phyloP scores from a whole-genome alignment of 2,329 filamentous ascomycete genomes.

The Alternaria ethzedia region DNA sequence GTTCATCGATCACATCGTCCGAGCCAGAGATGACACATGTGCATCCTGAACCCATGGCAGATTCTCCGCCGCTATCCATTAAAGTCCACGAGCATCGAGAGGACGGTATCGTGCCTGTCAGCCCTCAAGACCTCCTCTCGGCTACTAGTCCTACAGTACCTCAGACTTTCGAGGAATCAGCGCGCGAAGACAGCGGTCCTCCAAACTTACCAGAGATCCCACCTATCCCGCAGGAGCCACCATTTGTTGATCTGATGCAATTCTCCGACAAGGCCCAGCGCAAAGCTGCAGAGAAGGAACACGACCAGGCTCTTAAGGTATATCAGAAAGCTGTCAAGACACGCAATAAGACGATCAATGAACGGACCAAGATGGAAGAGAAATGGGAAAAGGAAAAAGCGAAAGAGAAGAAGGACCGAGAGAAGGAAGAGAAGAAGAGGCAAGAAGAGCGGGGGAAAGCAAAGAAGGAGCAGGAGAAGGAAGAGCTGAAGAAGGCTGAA shows the following conservation, averaged over 20 bases:
- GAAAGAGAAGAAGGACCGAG: constrained; percentile 33
- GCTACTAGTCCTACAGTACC: constrained; percentile 18
- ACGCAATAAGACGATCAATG: constrained; percentile 68
- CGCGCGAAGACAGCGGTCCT: constrained; percentile 3
- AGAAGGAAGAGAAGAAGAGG: constrained; percentile 24
- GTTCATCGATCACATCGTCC: constrained; percentile 15
- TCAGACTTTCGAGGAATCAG: not conserved
- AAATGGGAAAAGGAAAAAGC: constrained; percentile 37
- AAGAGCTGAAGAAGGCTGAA: constrained; percentile 28
- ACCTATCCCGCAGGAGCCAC: constrained; percentile 61
- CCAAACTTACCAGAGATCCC: constrained; percentile 56
- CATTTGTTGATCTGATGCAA: constrained; percentile 62
- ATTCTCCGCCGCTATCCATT: constrained; percentile 54
- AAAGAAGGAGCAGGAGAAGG: constrained; percentile 15
- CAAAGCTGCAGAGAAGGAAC: constrained; percentile 73
- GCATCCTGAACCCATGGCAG: constrained; percentile 12
- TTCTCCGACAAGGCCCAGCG: constrained; percentile 69
- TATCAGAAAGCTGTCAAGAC: constrained; percentile 72
- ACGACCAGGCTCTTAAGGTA: constrained; percentile 65
- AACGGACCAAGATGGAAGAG: constrained; percentile 65
- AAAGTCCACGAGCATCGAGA: constrained; percentile 56
- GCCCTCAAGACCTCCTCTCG: constrained; percentile 36
- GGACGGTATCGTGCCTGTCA: constrained; percentile 39
- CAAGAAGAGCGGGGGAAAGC: constrained; percentile 25
- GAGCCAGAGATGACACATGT: constrained; percentile 22